Base-by-base conservation (phyloP, 2,329 filamentous ascomycete genomes). In the Colletotrichum cordylinicola region DNA sequence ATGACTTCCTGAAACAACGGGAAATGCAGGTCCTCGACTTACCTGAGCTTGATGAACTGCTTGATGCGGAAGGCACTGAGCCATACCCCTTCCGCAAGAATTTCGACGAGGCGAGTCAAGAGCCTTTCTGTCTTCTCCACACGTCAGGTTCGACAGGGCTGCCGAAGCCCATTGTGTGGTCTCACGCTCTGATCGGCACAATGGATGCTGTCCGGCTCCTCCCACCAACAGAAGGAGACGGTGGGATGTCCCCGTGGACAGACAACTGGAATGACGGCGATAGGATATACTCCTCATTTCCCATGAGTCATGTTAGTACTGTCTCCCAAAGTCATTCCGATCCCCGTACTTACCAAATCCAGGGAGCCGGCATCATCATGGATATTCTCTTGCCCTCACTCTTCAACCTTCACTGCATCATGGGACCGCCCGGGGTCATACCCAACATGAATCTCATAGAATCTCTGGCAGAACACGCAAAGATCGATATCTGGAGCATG, bases 401-500 rank as follows among this genome's bases (percentile, higher is more conserved):
- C n/a, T 52, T 52, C 43, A 52, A 52, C 4, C 43, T 52, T 21
- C 43, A 52, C 43, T 52, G 43, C 43, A 13, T 52, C 0, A 8
- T 52, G n/a, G 43, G 43, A 13, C 43, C 43, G 43, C 12, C 43
- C 0, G n/a, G 43, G 21, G 43, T 52, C 43, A 52, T 52, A 52
- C 43, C 43, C 43, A 52, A 52, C 10, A 52, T 52, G 43, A 52
- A 52, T 6, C n/a, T 52, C 6, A 21, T 52, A 52, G 43, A 52
- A 0, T 52, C n/a, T 0, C 43, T 52, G 0, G 43, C n/a, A 52
- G 43, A 52, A 0, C 43, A 52, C 10, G 43, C n/a, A 24, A 52
- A 52, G n/a, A 13, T 52, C 3, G 43, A 52, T 21, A 52, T 52
- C 43, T 52, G 43, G 43, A 52, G 43, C n/a, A 52, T 52, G 43